Base-by-base conservation (phyloP, 805 yeast genomes). In the Candida insectorum region DNA sequence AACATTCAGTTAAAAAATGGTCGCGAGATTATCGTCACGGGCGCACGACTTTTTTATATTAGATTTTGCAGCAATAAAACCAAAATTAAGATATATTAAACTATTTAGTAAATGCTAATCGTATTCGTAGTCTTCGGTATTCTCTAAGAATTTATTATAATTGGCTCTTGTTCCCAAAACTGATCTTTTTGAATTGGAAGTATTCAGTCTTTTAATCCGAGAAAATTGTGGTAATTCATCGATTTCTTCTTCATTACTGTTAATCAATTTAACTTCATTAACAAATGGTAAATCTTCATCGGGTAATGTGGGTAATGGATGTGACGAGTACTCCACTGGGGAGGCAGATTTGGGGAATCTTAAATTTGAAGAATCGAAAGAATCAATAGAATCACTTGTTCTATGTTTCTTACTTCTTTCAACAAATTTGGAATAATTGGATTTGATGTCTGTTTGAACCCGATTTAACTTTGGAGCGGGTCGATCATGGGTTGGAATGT, bases 91-190 rank as follows among this genome's bases (percentile, higher is more conserved):
- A 26, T 12, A 10, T 26, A 12, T 26, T 5, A 13, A 26, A 26
- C 28, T 16, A 26, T 26, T 6, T 14, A 6, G 28, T 26, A 13
- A 5, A 27, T 16, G 11, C 25, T 33, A 37, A 10, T 33, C 41
- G 17, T 37, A 30, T 12, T 33, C 41, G 21, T 20, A 26, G 24
- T 38, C 20, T 15, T 38, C 38, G 15, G 46, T 65, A 36, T 57
- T 59, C 24, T 64, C 65, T 35, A 65, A 31, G 35, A 66, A 65
- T 41, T 51, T 57, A 30, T 54, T 47, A 48, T 66, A 65, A 37
- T 62, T 61, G 14, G 56, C 59, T 16, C 67, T 46, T 2, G 72
- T 66, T 3, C 69, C 66, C 31, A 66, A 49, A 11, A 66, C 62
- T 3, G 64, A 55, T 33, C 52, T 48, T 37, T 60, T 59, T 33